phyloP scores from a whole-genome alignment of 2,329 filamentous ascomycete species.

The Pseudovirgaria hyperparasitica region DNA sequence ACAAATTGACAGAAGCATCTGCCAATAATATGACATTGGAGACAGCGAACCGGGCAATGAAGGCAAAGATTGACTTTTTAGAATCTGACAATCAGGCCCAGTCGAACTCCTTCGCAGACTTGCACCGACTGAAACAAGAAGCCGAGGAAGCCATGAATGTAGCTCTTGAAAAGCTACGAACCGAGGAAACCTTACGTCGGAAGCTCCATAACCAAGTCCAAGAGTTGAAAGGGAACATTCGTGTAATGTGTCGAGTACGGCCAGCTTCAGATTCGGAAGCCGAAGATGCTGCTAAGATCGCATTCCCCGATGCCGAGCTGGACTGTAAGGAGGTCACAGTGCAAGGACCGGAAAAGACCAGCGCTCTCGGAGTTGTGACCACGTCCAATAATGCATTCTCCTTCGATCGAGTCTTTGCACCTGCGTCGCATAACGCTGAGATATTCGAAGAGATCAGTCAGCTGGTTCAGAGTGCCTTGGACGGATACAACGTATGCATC shows the following conservation, averaged over 20 bases:
- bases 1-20: conserved; percentile 32
- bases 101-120: conserved; percentile 69
- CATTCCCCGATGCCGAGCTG: conserved; percentile 65
- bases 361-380: conserved; percentile 61
- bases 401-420: conserved; percentile 87
- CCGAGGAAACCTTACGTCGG: conserved; percentile 78
- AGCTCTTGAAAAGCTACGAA: conserved; percentile 70
- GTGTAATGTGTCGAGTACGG: conserved; percentile 92
- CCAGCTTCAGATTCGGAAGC: conserved; percentile 48
- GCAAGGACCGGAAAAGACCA: conserved; percentile 71
- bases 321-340: conserved; percentile 82
- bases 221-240: conserved; percentile 94
- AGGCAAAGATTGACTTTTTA: conserved; percentile 75
- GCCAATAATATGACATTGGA: conserved; percentile 47
- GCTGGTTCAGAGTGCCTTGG: conserved; percentile 86
- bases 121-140: conserved; percentile 69
- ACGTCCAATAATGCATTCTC: conserved; percentile 75
- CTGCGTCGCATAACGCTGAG: conserved; percentile 63
- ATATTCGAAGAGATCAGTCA: conserved; percentile 96
- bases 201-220: conserved; percentile 97
- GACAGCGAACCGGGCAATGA: conserved; percentile 59
- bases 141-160: conserved; percentile 57
- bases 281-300: conserved; percentile 58
- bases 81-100: conserved; percentile 85
- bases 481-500: conserved; percentile 97